A percentile compares a stretch with the other conserved stretches of the same genome.
Conservation (phyloP, 2,329 filamentous ascomycete species). For the Nigrospora osmanthi region DNA sequence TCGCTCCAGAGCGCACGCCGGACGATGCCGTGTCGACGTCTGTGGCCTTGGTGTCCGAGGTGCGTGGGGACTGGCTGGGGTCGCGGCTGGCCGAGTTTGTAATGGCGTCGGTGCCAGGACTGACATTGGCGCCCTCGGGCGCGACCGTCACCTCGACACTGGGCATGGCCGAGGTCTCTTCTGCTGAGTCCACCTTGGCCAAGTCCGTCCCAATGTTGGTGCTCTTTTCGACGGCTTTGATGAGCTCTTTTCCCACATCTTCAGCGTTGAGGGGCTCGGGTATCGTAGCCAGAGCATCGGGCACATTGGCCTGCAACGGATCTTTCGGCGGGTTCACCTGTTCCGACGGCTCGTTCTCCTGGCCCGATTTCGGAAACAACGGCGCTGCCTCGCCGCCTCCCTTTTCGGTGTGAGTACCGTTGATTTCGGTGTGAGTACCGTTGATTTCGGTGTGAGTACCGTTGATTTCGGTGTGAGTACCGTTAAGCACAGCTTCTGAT, state of each 20-base stretch:
- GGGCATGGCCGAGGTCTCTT: constrained; percentile 6
- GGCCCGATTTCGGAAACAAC: not conserved
- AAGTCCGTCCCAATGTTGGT: constrained; percentile 4
- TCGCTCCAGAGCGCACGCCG: constrained; percentile 23
- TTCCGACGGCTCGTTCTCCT: not conserved
- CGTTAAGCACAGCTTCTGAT: not conserved
- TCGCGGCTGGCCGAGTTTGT: constrained; percentile 35
- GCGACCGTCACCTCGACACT: constrained; percentile 16
- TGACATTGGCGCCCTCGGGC: constrained; percentile 22
- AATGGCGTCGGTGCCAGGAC: constrained; percentile 32
- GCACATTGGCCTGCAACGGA: constrained; percentile 9
- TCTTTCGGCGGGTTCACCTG: constrained; percentile 6
- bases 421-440: not conserved
- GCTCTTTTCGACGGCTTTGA: constrained; percentile 13
- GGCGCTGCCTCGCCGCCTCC: not conserved
- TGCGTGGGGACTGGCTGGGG: constrained; percentile 38
- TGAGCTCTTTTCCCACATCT: constrained; percentile 14
- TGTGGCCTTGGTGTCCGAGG: constrained; percentile 42
- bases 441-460: not conserved
- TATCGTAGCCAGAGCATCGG: constrained; percentile 7
- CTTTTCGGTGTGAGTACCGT: not conserved
- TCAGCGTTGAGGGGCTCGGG: constrained; percentile 10
- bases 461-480: not conserved
- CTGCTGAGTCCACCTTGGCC: not conserved
- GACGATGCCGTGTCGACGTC: constrained; percentile 36